These are phyloP conservation scores for Amanita exitialis DNA, from an alignment of 768 basidiomycete genomes.

Conservation along the genomic window DNA sequence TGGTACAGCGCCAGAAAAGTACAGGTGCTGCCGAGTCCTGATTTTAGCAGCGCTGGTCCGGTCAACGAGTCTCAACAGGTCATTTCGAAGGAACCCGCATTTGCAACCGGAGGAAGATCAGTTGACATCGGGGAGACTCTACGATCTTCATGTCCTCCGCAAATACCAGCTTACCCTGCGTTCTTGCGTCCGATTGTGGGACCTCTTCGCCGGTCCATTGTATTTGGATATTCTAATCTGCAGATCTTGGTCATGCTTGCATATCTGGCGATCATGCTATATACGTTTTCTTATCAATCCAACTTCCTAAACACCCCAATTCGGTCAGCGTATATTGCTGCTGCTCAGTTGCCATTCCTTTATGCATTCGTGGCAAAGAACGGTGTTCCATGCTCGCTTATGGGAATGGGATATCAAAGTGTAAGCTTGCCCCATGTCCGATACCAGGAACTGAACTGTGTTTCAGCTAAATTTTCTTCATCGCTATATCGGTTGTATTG, in stretches of 20 bases:
- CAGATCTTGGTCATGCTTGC: conserved; percentile 34
- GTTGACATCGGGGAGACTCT: conserved; percentile 16
- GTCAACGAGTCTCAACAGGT: conserved; percentile 12
- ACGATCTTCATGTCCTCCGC: conserved; percentile 31
- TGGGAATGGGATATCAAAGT: conserved; percentile 62
- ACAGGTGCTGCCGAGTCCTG: not conserved
- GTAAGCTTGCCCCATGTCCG: conserved; percentile 19
- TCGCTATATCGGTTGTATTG: conserved; percentile 51
- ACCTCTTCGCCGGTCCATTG: conserved; percentile 28
- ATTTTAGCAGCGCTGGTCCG: not conserved
- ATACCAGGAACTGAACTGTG: not conserved
- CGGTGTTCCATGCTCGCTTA: conserved; percentile 42
- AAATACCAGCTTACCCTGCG: conserved; percentile 34
- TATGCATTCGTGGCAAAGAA: conserved; percentile 63
- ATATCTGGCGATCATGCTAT: conserved; percentile 37
- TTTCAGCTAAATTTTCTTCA: conserved; percentile 65
- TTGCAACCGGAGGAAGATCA: conserved; percentile 14
- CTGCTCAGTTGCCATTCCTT: conserved; percentile 54
- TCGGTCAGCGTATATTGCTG: conserved; percentile 43
- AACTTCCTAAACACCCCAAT: conserved; percentile 38
- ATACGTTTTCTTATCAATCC: conserved; percentile 39
- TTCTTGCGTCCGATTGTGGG: conserved; percentile 33
- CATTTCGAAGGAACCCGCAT: conserved; percentile 18
- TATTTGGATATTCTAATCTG: conserved; percentile 37
- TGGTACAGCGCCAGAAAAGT: conserved; percentile 12